phyloP scores from a whole-genome alignment of 106 monocot species.

The Acorus gramineus region DNA sequence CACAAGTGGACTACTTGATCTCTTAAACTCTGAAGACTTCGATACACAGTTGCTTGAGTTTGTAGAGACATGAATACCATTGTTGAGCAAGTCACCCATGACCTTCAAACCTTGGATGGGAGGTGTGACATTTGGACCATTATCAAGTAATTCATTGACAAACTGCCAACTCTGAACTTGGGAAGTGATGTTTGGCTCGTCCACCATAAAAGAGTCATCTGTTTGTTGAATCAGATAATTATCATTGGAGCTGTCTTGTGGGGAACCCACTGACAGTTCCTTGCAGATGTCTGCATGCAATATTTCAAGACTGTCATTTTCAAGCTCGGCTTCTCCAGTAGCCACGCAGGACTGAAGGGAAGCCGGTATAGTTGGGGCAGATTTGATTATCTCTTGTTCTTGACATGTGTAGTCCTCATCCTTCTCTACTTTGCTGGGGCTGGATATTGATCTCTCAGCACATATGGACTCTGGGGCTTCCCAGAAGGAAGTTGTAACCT shows the following conservation, averaged over 20 bases:
- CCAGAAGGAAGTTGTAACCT: conserved; percentile 13
- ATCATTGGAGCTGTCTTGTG: conserved; percentile 30
- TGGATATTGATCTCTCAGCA: conserved; percentile 6
- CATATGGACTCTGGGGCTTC: not conserved
- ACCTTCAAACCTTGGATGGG: conserved; percentile 6
- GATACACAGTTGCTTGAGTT: conserved; percentile 28
- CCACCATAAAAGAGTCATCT: conserved; percentile 20
- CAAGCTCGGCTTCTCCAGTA: conserved; percentile 5
- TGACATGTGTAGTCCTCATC: conserved; percentile 7
- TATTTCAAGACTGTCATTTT: not conserved
- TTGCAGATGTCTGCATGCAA: conserved; percentile 15
- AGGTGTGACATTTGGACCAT: not conserved
- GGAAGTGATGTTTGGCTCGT: not conserved
- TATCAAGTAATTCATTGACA: too few relatives aligned
- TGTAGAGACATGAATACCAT: conserved; percentile 26
- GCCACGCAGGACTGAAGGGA: too few relatives aligned
- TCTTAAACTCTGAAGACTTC: conserved; percentile 13
- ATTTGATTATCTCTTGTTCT: conserved; percentile 3
- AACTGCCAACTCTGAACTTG: too few relatives aligned
- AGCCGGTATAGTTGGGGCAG: not conserved
- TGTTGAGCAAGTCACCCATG: conserved; percentile 31
- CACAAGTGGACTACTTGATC: not conserved
- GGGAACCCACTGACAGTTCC: conserved; percentile 26
- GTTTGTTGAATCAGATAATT: conserved; percentile 9
- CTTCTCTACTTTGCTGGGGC: conserved; percentile 2